Evolutionary conservation across 345 rosid genomes (phyloP), one percentile per base, ranked within the genome.

Genomic region (Hevea brasiliensis): DNA sequence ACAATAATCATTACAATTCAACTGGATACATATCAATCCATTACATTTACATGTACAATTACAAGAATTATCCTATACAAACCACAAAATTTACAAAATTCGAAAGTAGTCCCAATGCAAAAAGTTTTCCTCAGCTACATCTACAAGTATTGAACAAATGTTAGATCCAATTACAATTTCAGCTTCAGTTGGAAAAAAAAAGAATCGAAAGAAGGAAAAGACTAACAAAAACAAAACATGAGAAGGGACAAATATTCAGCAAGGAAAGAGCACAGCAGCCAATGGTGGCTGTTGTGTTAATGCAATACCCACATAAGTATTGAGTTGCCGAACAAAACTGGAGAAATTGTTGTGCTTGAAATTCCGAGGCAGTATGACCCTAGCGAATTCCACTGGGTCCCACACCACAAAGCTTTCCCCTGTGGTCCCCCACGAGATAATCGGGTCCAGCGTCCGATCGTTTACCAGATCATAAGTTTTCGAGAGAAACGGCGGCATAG

Each of bases 301-400:
- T 72, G 70, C 75, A 75, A 86, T 94, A 92, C 82, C 78, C 82
- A 79, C 82, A 59, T 79, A 79, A 79, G 82, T 79, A 41, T 79
- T 79, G 63, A 79, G 78, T 70, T 79, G 82, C 32, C 82, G 71
- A 44, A 79, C 82, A 74, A 79, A 79, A 51, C 82, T 79, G 70
- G 82, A 79, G 75, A 79, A 79, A 65, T 79, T 79, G 75, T 74
- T 79, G 72, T 79, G 82, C 71, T 79, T 79, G 75, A 79, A 79
- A 60, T 79, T 74, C 71, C 78, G 59, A 20, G 82, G 82, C 24
- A 79, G 82, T 23, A 79, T 65, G 21, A 70, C 23, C 48, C 78
- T 74, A 23, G 78, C 41, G 18, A 79, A 79, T 29, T 79, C 82
- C 47, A 70, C 56, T 0, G 75, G 78, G 37, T 79, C 82, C 82